These are phyloP conservation scores for Cyclotella choctawhatcheeana DNA, from an alignment of 108 stramenopile genomes.

Conservation along the genomic window DNA sequence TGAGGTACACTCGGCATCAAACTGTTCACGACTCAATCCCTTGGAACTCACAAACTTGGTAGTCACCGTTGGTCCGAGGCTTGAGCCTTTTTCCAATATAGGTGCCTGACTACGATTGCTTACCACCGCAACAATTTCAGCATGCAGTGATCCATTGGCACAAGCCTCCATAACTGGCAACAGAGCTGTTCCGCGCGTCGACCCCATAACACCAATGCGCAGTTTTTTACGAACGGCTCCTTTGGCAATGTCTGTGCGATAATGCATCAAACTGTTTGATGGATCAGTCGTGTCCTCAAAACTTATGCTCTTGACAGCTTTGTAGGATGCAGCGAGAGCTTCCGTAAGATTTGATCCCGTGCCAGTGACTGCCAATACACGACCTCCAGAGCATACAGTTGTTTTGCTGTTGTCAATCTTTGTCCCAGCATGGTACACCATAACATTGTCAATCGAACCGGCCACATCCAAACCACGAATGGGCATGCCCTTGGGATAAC, in stretches of 20 bases:
- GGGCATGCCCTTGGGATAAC: constrained; percentile 96
- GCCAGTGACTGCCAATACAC: constrained; percentile 97
- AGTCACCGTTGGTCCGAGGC: constrained; percentile 88
- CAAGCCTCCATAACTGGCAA: constrained; percentile 94
- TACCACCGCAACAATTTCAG: constrained; percentile 92
- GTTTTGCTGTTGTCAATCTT: constrained; percentile 60
- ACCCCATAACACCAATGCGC: constrained; percentile 93
- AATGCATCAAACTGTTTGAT: constrained; percentile 65
- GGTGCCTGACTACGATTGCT: constrained; percentile 86
- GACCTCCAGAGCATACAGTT: constrained; percentile 90
- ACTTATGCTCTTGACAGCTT: constrained; percentile 68
- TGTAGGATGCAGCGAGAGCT: constrained; percentile 89
- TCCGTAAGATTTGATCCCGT: constrained; percentile 78
- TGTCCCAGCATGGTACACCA: constrained; percentile 97
- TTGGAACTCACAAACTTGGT: constrained; percentile 80
- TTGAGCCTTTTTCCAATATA: constrained; percentile 90
- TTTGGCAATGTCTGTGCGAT: constrained; percentile 87
- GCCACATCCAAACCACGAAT: constrained; percentile 86
- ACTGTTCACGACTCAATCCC: constrained; percentile 86
- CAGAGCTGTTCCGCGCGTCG: constrained; percentile 94
- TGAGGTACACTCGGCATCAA: constrained; percentile 92
- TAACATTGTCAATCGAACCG: constrained; percentile 67
- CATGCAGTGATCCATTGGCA: constrained; percentile 76
- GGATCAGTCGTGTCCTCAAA: constrained; percentile 56
- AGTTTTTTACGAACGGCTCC: constrained; percentile 81